Conservation (phyloP, 495 filamentous ascomycete genomes). For the Neurospora sp. region DNA sequence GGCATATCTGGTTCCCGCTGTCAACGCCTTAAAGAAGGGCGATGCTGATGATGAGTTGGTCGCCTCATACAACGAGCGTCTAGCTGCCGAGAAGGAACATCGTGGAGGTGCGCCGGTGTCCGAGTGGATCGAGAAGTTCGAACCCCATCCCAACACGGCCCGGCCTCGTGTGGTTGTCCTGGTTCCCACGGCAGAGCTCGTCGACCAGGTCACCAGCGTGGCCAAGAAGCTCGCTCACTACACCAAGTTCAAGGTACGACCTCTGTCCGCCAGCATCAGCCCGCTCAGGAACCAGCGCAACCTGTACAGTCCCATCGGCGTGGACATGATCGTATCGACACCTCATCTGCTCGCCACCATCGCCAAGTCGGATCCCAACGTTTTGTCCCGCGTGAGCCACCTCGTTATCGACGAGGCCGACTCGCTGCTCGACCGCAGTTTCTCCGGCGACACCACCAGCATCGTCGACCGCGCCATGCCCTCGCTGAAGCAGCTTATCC, state of each 20-base stretch:
- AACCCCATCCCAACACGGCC: slow-evolving; percentile 58
- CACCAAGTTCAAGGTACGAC: slow-evolving; percentile 68
- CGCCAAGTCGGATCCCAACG: slow-evolving; percentile 73
- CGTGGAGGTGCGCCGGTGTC: slow-evolving; percentile 41
- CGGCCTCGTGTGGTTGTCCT: slow-evolving; percentile 77
- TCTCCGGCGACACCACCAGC: slow-evolving; percentile 66
- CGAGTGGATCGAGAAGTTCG: slow-evolving; percentile 36
- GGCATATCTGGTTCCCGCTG: slow-evolving; percentile 71
- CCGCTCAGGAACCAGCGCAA: slow-evolving; percentile 74
- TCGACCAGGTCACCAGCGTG: slow-evolving; percentile 70
- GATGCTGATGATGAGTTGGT: slow-evolving; percentile 54
- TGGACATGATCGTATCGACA: slow-evolving; percentile 80
- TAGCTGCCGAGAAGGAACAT: slow-evolving; percentile 32
- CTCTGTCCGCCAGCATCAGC: slow-evolving; percentile 66
- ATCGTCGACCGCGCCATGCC: slow-evolving; percentile 69
- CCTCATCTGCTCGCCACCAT: slow-evolving; percentile 82
- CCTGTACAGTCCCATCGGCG: slow-evolving; percentile 67
- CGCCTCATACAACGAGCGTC: slow-evolving; percentile 38
- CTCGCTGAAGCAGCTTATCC: slow-evolving; percentile 75
- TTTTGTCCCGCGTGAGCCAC: slow-evolving; percentile 77
- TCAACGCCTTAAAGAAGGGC: slow-evolving; percentile 72
- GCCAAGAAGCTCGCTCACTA: slow-evolving; percentile 73
- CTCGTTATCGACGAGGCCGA: slow-evolving; percentile 92
- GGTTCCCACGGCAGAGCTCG: slow-evolving; percentile 88
- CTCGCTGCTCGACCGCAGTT: slow-evolving; percentile 86